Conservation (phyloP, 768 basidiomycete genomes). For the Xerocomellus chrysenteron region DNA sequence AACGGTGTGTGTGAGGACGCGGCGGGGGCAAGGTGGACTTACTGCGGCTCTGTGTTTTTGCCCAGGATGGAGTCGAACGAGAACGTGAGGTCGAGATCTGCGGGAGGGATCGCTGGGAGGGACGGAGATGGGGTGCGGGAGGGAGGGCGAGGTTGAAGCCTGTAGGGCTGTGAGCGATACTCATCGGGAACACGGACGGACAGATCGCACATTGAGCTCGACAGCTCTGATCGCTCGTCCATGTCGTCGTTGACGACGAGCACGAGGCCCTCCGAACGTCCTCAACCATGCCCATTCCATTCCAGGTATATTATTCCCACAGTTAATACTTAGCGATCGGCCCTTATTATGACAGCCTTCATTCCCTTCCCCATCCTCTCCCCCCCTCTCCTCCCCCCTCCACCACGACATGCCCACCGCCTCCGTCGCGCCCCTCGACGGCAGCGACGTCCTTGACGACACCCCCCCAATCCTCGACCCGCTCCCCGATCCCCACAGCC, state of each 20-base stretch:
- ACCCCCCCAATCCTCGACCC: slow-evolving; percentile 8
- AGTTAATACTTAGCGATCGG: slow-evolving; percentile 24
- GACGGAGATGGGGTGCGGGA: slow-evolving; percentile 34
- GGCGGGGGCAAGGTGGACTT: slow-evolving; percentile 37
- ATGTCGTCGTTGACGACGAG: slow-evolving; percentile 28
- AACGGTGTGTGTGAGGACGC: slow-evolving; percentile 26
- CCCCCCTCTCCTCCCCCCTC: not conserved
- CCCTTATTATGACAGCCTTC: slow-evolving; percentile 31
- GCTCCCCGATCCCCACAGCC: slow-evolving; percentile 23
- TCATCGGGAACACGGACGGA: slow-evolving; percentile 1
- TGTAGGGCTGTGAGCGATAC: slow-evolving; percentile 23
- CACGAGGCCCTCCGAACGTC: slow-evolving; percentile 20
- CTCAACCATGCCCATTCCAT: not conserved
- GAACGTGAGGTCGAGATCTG: slow-evolving; percentile 45
- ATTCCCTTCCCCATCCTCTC: slow-evolving; percentile 20
- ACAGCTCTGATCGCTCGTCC: slow-evolving; percentile 23
- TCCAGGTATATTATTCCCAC: slow-evolving; percentile 25
- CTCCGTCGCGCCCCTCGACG: slow-evolving; percentile 19
- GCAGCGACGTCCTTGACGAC: slow-evolving; percentile 21
- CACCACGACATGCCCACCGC: slow-evolving; percentile 22
- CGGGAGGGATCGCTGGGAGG: slow-evolving; percentile 53
- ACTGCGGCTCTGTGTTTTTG: slow-evolving; percentile 39
- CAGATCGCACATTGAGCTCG: slow-evolving; percentile 23
- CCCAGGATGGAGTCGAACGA: slow-evolving; percentile 45
- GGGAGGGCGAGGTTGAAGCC: slow-evolving; percentile 16